A percentile compares a stretch with the other conserved stretches of the same genome.
Conservation (phyloP, 2,329 filamentous ascomycete genomes). For the Beauveria sp. region DNA sequence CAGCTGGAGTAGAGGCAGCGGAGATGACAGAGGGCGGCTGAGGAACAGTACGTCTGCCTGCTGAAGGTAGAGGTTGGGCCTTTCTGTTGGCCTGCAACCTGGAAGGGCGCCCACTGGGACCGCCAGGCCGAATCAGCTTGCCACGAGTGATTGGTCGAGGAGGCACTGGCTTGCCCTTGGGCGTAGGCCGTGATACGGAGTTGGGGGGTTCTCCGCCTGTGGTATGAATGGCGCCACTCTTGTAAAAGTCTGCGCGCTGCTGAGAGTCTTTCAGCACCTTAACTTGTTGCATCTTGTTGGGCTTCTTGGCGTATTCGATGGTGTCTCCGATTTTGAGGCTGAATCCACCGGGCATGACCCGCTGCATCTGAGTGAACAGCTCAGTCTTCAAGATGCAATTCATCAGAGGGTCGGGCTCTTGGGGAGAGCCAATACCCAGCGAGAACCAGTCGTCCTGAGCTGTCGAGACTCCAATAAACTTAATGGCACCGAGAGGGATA, state of each 20-base stretch:
- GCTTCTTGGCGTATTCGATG: conserved; percentile 97
- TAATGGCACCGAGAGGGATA: conserved; percentile 79
- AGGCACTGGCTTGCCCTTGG: conserved; percentile 77
- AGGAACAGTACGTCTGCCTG: conserved; percentile 25
- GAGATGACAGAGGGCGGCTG: conserved; percentile 26
- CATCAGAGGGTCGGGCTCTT: conserved; percentile 88
- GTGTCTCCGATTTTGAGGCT: conserved; percentile 74
- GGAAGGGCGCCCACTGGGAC: conserved; percentile 73
- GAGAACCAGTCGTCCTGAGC: conserved; percentile 96
- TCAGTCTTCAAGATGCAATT: conserved; percentile 96
- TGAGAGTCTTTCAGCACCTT: conserved; percentile 86
- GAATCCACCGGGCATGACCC: conserved; percentile 69
- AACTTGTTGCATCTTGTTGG: conserved; percentile 79
- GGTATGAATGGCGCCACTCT: conserved; percentile 86
- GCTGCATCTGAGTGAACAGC: conserved; percentile 86
- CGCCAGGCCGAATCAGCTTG: conserved; percentile 84
- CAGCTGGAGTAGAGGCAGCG: conserved; percentile 18
- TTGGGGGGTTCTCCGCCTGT: conserved; percentile 74
- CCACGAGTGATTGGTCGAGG: conserved; percentile 88
- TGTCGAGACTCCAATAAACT: conserved; percentile 73
- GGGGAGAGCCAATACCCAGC: conserved; percentile 77
- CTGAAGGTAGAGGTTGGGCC: conserved; percentile 35
- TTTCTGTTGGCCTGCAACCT: conserved; percentile 51
- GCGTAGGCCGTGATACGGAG: conserved; percentile 76
- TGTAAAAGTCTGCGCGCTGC: conserved; percentile 75